These are phyloP conservation scores for Ophiosphaerella korrae DNA, from an alignment of 2,329 filamentous ascomycete genomes.

Conservation along the genomic window DNA sequence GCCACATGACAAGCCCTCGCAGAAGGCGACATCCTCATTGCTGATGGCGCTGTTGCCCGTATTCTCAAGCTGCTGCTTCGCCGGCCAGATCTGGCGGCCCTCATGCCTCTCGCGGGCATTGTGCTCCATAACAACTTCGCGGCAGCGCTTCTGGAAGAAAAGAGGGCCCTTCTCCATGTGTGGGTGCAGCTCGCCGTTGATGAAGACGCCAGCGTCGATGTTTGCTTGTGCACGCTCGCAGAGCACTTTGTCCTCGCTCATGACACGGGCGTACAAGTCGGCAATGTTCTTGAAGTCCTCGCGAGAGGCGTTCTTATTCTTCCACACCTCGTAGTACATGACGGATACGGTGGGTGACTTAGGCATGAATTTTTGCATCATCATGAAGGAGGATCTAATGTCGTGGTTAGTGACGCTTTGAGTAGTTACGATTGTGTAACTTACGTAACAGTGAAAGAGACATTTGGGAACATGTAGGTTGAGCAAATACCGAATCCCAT, in stretches of 20 bases:
- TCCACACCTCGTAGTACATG: conserved; percentile 68
- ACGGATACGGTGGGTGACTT: conserved; percentile 55
- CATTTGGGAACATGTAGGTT: conserved; percentile 40
- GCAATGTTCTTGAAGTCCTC: conserved; percentile 63
- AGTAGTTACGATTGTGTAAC: background rate
- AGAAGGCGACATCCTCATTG: conserved; percentile 36
- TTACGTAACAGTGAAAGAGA: conserved; percentile 40
- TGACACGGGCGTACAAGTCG: conserved; percentile 66
- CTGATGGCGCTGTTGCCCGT: conserved; percentile 22
- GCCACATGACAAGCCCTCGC: conserved; percentile 31
- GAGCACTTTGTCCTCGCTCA: conserved; percentile 68
- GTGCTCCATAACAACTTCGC: conserved; percentile 57
- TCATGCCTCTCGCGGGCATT: conserved; percentile 53
- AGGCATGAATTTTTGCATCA: conserved; percentile 67
- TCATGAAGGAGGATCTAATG: conserved; percentile 59
- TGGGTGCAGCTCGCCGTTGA: conserved; percentile 68
- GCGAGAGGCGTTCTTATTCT: conserved; percentile 64
- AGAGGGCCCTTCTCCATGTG: conserved; percentile 64
- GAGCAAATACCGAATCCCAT: conserved; percentile 35
- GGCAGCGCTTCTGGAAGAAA: conserved; percentile 60
- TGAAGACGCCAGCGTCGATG: conserved; percentile 64
- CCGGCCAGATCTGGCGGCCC: conserved; percentile 60
- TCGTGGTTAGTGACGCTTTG: conserved; percentile 7
- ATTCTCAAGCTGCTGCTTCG: conserved; percentile 42
- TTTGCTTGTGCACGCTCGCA: conserved; percentile 66